Base-by-base conservation (phyloP, 768 basidiomycete genomes). In the Asterophora parasitica region DNA sequence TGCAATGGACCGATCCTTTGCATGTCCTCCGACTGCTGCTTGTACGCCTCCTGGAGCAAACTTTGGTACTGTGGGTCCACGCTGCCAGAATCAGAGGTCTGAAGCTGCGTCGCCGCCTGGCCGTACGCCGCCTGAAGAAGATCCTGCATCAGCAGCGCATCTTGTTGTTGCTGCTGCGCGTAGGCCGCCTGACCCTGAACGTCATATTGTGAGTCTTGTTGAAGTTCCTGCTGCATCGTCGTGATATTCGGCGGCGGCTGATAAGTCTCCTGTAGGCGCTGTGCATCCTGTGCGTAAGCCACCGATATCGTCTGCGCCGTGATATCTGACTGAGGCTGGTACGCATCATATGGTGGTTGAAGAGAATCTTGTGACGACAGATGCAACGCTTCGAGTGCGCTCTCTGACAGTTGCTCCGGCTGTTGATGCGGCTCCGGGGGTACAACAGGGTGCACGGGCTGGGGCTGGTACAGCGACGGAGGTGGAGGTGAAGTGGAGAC, bases 141-240 rank as follows among this genome's bases (percentile, higher is more conserved):
- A 20, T 16, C 30, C 36, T 46, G 44, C 15, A 46, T 4, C 34
- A 23, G 17, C 34, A 23, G 17, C 17, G 16, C 26, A 32, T 19
- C 42, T 20, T 45, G 47, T 17, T 47, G 50, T 11, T 45, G 56
- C n/a, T 58, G 53, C 12, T 54, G 55, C 27, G 52, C 55, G 35
- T 51, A 45, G 3, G 46, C 35, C 16, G 53, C 37, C 30, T 37
- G 27, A 7, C 52, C 37, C 30, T 37, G 27, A 7, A 40, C 2
- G 39, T 26, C 23, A 7, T 11, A 23, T 33, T 35, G 44, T 4
- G 27, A 7, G 11, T 35, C 44, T 15, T 42, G 42, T n/a, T 42
- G 42, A 12, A 30, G 36, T 35, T 48, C 41, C 20, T 49, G 48
- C 12, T 42, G 40, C 33, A 42, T 30, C 13, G 42, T 17, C 13